Conservation (phyloP, 1,284 basidiomycete species). For the Ganoderma lucidum region DNA sequence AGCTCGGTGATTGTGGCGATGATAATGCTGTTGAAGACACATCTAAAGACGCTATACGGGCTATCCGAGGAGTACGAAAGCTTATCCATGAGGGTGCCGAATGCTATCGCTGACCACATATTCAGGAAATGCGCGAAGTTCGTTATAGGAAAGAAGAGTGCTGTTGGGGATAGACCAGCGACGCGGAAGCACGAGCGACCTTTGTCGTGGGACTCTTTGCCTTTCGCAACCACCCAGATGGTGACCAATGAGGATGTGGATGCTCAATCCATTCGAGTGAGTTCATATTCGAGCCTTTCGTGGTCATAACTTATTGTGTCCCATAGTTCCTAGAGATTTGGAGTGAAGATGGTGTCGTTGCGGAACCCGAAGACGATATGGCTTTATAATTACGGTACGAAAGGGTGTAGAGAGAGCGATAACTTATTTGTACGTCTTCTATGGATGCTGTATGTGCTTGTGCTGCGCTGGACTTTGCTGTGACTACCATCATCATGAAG, state of each 20-base stretch:
- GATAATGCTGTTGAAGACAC: conserved; percentile 84
- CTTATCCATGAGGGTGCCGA: not conserved
- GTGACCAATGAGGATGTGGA: conserved; percentile 65
- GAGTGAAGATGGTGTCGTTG: conserved; percentile 81
- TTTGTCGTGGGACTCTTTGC: conserved; percentile 76
- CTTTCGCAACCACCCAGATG: conserved; percentile 67
- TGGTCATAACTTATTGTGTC: conserved; percentile 11
- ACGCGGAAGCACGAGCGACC: conserved; percentile 65
- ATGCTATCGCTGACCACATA: not conserved
- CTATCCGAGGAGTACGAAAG: conserved; percentile 87
- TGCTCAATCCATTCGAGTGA: conserved; percentile 65
- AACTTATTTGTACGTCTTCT: conserved; percentile 22
- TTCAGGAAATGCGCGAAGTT: conserved; percentile 89
- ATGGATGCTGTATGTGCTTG: conserved; percentile 15
- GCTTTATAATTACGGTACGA: conserved; percentile 14
- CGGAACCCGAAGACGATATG: conserved; percentile 67
- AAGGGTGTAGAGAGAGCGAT: conserved; percentile 9
- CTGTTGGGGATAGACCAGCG: conserved; percentile 84
- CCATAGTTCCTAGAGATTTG: conserved; percentile 78
- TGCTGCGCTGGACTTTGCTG: conserved; percentile 25
- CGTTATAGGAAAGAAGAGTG: conserved; percentile 84
- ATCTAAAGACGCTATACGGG: conserved; percentile 83
- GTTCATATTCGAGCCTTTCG: conserved; percentile 32
- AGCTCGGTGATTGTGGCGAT: conserved; percentile 81
- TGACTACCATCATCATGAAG: conserved; percentile 13